Base-by-base conservation (phyloP, 2,329 filamentous ascomycete genomes). In the Mollisia scopiformis region DNA sequence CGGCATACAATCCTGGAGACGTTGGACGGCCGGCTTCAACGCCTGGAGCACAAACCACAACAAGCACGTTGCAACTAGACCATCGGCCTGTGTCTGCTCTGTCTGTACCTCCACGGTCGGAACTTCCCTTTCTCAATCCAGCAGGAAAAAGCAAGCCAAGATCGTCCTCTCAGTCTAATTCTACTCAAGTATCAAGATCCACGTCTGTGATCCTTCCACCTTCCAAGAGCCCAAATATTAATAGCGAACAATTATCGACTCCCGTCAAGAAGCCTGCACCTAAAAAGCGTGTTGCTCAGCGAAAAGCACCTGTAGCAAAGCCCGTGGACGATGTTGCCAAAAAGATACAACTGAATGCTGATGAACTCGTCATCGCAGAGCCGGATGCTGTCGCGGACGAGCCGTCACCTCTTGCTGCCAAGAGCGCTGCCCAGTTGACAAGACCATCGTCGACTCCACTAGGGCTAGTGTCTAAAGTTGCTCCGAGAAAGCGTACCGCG, bases 121-220 rank as follows among this genome's bases (percentile, higher is more conserved):
- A 65, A 46, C 58, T 72, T n/a, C 71, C 72, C 3, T 73, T 73
- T 27, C 58, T 61, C 5, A 68, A 58, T 19, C 41, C 58, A 14
- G 62, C 49, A 53, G 39, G 55, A 16, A 16, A 33, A 21, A 54
- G 16, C 39, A 60, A 50, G 46, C 14, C 23, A 28, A 23, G 46
- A 27, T 35, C 51, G 33, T 49, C 64, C 30, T 60, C 64, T 21
- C 30, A 59, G 37, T 35, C 46, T 21, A 56, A 62, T 25, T 54
- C 70, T 39, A 60, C 68, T 28, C 65, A 65, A 19, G 59, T 72
- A 8, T 66, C 70, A 19, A 70, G 68, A 46, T 64, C 66, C 23
- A 72, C 69, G 0, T 64, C 65, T 52, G 33, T 66, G 6, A 55
- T 33, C 13, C 64, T 35, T 16, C 14, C 54, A 21, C n/a, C 39